Conservation (phyloP, 306 rosid species). For the Trichosanthes cucumerina region DNA sequence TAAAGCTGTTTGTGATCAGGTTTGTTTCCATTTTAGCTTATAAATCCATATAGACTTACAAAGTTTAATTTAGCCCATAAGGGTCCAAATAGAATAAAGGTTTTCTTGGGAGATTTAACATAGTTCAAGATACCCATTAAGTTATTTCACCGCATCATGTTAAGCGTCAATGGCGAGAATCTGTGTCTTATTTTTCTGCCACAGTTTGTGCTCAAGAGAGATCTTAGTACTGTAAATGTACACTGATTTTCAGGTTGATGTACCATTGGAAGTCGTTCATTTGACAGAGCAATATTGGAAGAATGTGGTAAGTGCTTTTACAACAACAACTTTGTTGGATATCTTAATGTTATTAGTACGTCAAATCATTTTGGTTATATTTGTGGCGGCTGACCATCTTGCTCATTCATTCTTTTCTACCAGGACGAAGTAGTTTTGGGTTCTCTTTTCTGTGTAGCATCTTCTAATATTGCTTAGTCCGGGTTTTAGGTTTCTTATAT, state of each 20-base stretch:
- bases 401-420: neutral
- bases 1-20: constrained; percentile 76
- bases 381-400: neutral
- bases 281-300: constrained; percentile 94
- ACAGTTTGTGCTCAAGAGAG: neutral
- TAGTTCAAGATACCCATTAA: neutral
- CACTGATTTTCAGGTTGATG: constrained; percentile 43
- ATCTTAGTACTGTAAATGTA: constrained; percentile 8
- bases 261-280: constrained; percentile 84
- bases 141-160: neutral
- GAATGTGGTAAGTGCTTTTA: constrained; percentile 51
- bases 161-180: neutral
- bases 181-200: neutral
- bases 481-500: constrained; percentile 66
- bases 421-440: neutral
- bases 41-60: neutral
- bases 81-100: neutral
- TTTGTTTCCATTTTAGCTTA: constrained; percentile 15
- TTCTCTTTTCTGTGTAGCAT: neutral
- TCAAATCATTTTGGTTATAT: neutral
- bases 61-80: neutral
- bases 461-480: constrained; percentile 9
- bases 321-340: neutral
- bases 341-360: neutral
- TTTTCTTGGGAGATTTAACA: neutral